Conservation (phyloP, 1,284 basidiomycete species). For the Rhodotorula sp. region DNA sequence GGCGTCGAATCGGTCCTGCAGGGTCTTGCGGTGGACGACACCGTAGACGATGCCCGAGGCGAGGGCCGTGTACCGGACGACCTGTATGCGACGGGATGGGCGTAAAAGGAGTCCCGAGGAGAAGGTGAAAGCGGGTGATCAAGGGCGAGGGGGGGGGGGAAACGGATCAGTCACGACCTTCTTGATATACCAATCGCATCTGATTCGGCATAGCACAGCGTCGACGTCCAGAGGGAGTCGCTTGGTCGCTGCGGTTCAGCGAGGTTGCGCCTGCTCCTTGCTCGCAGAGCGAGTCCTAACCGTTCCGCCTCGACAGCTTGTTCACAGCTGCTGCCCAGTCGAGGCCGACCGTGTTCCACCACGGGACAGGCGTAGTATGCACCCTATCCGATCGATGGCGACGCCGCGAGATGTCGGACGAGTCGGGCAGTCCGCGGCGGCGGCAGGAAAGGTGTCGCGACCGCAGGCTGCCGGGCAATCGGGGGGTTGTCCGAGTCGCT, state of each 20-base stretch:
- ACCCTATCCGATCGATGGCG: background rate
- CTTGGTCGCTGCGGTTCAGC: background rate
- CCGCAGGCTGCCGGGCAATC: background rate
- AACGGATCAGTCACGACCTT: background rate
- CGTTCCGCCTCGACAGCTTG: too few species aligned
- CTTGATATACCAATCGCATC: too few species aligned
- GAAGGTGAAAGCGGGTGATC: background rate
- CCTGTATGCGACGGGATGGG: conserved; percentile 56
- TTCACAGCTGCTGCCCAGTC: too few species aligned
- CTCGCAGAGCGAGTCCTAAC: too few species aligned
- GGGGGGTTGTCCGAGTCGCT: background rate
- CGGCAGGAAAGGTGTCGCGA: background rate
- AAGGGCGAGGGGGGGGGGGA: background rate
- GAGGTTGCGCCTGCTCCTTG: too few species aligned
- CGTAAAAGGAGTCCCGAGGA: background rate
- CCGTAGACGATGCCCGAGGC: conserved; percentile 86
- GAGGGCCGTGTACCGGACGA: conserved; percentile 92
- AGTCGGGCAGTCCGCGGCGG: background rate
- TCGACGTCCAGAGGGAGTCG: background rate
- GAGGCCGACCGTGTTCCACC: too few species aligned
- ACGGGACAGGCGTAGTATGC: too few species aligned
- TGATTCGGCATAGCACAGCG: background rate
- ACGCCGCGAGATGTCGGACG: background rate
- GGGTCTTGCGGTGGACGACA: conserved; percentile 82
- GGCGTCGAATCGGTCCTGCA: conserved; percentile 77